phyloP scores from a whole-genome alignment of 2,329 filamentous ascomycete genomes.

The Cladosporium sp. region DNA sequence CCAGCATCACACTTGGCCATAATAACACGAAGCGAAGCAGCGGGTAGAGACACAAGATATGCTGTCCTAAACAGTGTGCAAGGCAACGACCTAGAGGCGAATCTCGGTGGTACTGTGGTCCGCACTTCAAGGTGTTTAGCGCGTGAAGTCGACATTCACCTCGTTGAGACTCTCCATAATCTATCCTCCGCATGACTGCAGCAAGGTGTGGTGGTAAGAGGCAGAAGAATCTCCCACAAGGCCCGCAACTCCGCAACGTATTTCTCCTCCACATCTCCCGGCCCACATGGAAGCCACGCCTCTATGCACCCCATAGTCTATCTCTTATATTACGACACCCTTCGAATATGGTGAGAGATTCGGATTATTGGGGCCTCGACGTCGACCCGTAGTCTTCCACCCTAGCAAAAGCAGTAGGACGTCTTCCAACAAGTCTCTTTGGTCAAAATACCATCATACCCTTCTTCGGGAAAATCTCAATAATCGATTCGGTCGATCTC shows the following conservation, averaged over 20 bases:
- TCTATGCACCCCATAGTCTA: background rate
- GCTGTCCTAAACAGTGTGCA: no score
- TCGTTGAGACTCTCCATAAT: background rate
- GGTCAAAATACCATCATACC: background rate
- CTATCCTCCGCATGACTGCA: background rate
- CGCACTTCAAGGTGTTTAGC: no score
- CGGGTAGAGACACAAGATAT: no score
- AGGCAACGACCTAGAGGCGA: no score
- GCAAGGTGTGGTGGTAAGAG: background rate
- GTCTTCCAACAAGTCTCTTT: no score
- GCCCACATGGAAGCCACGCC: conserved; percentile 1
- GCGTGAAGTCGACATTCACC: background rate
- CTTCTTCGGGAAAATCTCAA: background rate
- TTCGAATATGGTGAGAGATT: background rate
- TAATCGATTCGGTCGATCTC: conserved; percentile 1
- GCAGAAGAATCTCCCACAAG: background rate
- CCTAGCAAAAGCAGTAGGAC: no score
- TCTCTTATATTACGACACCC: background rate
- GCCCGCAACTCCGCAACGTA: background rate
- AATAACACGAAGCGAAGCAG: no score
- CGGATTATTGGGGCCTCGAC: background rate
- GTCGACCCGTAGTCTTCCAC: no score
- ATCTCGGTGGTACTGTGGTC: background rate
- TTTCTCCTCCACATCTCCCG: conserved; percentile 1
- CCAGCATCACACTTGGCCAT: no score